These are phyloP conservation scores for Penicillium crustosum DNA, from an alignment of 2,329 filamentous ascomycete species.

Conservation along the genomic window DNA sequence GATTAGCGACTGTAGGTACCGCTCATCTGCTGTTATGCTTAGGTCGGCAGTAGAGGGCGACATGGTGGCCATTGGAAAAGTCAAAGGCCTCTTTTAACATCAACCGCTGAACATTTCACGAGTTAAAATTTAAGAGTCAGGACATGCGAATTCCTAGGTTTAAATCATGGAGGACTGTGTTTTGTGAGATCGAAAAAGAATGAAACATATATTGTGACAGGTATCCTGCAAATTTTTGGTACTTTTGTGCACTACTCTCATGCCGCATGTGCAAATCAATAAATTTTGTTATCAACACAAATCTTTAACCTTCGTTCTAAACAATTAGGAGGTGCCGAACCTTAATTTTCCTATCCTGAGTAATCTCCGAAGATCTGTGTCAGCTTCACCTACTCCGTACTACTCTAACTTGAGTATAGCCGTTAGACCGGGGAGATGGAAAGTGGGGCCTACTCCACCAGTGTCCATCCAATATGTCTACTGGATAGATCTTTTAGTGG, in stretches of 20 bases:
- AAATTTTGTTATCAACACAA: neutral
- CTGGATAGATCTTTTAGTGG: neutral
- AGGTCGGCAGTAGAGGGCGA: neutral
- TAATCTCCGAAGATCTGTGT: neutral
- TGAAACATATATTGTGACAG: neutral
- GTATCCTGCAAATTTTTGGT: neutral
- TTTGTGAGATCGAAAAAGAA: neutral
- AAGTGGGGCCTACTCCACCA: neutral
- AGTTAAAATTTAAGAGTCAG: neutral
- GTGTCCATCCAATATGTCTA: neutral
- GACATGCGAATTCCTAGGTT: too few species aligned
- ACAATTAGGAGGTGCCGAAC: neutral
- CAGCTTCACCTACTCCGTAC: neutral
- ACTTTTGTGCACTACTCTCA: neutral
- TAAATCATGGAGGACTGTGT: neutral
- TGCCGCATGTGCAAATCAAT: neutral
- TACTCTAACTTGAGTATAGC: neutral
- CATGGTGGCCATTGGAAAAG: neutral
- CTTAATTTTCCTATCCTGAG: neutral
- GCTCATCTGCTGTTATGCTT: neutral
- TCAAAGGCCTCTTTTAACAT: too few species aligned
- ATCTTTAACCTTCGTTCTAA: neutral
- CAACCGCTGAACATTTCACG: neutral
- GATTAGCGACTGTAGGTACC: constrained; percentile 3
- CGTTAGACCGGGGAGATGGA: neutral